phyloP scores from a whole-genome alignment of 208 protist genomes.

The Porcisia deanei region DNA sequence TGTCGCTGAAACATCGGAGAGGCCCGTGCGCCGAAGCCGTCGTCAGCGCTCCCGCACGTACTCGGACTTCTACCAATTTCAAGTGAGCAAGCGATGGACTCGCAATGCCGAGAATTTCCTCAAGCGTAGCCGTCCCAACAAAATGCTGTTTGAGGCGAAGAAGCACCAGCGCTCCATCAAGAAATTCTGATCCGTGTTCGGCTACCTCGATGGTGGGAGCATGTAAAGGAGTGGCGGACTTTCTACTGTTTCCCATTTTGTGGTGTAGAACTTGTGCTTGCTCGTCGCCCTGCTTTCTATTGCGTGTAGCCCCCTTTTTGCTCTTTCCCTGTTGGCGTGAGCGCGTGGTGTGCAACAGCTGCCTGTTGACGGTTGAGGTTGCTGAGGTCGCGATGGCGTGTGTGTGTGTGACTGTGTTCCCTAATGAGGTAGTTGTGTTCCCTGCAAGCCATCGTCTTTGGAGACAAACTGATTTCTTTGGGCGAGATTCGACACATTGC shows the following conservation, averaged over 20 bases:
- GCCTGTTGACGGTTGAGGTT: neutral
- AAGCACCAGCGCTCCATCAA: conserved; percentile 85
- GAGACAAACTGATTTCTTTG: too few relatives aligned
- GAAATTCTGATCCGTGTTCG: conserved; percentile 51
- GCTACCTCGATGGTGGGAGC: neutral
- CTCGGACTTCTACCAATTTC: conserved; percentile 90
- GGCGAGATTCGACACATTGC: too few relatives aligned
- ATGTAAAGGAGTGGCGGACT: too few relatives aligned
- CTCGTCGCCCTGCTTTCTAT: neutral
- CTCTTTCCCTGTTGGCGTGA: neutral
- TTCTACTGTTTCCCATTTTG: neutral
- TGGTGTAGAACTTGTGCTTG: neutral
- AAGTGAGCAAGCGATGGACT: conserved; percentile 87
- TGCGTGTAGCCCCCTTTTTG: neutral
- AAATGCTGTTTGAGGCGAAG: conserved; percentile 83
- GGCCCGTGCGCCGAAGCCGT: conserved; percentile 60
- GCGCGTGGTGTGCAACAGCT: neutral
- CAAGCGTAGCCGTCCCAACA: conserved; percentile 66
- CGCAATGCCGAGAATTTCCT: conserved; percentile 88
- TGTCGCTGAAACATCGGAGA: conserved; percentile 48
- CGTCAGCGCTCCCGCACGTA: conserved; percentile 46
- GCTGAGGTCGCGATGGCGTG: neutral
- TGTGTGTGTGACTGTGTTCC: neutral
- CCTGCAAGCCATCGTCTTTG: too few relatives aligned
- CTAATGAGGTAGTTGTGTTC: too few relatives aligned